phyloP scores from a whole-genome alignment of 2,329 filamentous ascomycete genomes.

The Arthrinium phaeospermum region DNA sequence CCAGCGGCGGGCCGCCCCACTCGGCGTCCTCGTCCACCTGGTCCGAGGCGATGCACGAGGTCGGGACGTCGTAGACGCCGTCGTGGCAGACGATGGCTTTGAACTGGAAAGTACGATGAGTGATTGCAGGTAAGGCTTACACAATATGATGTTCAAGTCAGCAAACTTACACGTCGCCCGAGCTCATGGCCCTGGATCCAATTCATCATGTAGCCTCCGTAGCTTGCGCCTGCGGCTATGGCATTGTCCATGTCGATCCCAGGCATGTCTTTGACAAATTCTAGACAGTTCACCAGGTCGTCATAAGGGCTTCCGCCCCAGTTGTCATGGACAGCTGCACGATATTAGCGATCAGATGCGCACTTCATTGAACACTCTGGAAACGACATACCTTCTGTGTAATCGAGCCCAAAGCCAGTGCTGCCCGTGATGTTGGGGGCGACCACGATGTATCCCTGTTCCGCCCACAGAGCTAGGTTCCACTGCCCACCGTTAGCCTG shows the following conservation, averaged over 20 bases:
- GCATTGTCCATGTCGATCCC: constrained; percentile 60
- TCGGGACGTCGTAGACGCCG: constrained; percentile 45
- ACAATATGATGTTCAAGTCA: too few relatives aligned
- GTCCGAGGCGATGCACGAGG: constrained; percentile 36
- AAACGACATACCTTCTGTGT: constrained; percentile 36
- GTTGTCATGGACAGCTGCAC: constrained; percentile 51
- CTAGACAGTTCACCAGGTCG: constrained; percentile 60
- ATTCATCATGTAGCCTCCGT: constrained; percentile 66
- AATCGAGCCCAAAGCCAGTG: constrained; percentile 57
- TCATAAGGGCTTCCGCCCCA: constrained; percentile 62
- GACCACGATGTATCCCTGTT: constrained; percentile 66
- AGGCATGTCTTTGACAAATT: constrained; percentile 54
- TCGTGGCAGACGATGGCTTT: constrained; percentile 62
- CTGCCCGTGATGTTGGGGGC: constrained; percentile 65
- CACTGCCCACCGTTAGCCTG: constrained; percentile 40
- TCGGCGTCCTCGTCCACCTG: constrained; percentile 31
- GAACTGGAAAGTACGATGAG: constrained; percentile 45
- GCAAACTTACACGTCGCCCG: constrained; percentile 50
- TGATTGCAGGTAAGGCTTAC: neutral
- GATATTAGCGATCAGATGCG: constrained; percentile 28
- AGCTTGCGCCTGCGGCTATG: constrained; percentile 58
- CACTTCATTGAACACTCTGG: neutral
- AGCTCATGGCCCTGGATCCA: constrained; percentile 62
- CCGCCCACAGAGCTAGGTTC: constrained; percentile 62
- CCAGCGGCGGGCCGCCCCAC: constrained; percentile 49